phyloP scores from a whole-genome alignment of 2,329 filamentous ascomycete species.

The Colletotrichum sp. region DNA sequence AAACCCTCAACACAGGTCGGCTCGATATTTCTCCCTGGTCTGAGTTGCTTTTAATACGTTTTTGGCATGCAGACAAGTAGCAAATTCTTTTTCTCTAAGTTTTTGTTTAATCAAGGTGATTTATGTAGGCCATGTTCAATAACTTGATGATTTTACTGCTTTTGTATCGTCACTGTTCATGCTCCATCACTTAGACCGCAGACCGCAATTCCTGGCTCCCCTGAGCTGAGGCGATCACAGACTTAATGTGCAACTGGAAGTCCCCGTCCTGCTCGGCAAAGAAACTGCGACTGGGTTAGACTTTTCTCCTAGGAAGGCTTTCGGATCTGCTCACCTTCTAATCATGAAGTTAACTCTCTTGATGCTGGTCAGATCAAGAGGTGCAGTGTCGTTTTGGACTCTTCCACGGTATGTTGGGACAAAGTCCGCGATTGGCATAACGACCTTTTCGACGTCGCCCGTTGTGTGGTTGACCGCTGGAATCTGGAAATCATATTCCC shows the following conservation, averaged over 20 bases:
- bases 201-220: neutral
- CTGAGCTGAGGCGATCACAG: neutral
- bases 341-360: conserved; percentile 79
- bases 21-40: no score
- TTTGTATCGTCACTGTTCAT: no score
- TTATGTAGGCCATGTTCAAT: neutral
- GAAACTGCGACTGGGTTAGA: conserved; percentile 57
- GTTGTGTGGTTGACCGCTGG: conserved; percentile 24
- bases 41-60: no score
- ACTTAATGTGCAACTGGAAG: conserved; percentile 44
- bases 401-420: conserved; percentile 76
- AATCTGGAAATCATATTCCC: conserved; percentile 71
- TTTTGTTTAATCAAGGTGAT: neutral
- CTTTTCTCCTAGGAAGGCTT: neutral
- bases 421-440: conserved; percentile 68
- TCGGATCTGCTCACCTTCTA: conserved; percentile 64
- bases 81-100: no score
- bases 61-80: no score
- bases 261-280: conserved; percentile 75
- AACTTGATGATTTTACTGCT: neutral
- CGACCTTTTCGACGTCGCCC: conserved; percentile 42
- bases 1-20: no score
- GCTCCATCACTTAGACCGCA: neutral
- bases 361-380: conserved; percentile 64
- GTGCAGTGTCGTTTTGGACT: conserved; percentile 62